phyloP scores from a whole-genome alignment of 768 basidiomycete genomes.

The Lactarius akahatsu region DNA sequence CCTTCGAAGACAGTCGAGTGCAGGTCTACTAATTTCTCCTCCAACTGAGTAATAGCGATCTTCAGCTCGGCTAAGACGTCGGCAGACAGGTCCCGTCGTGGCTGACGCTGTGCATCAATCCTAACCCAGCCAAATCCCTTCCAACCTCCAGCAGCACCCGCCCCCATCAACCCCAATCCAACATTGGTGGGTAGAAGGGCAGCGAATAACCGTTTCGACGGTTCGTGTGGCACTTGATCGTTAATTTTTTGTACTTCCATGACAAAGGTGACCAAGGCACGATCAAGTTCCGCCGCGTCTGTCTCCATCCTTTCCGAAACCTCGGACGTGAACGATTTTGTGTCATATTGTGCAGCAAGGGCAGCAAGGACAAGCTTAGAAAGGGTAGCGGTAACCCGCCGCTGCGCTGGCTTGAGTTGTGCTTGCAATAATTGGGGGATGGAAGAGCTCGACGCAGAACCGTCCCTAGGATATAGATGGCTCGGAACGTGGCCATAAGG shows the following conservation, averaged over 20 bases:
- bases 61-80: constrained; percentile 58
- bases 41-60: constrained; percentile 46
- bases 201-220: constrained; percentile 57
- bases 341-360: constrained; percentile 85
- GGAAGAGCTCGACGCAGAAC: constrained; percentile 8
- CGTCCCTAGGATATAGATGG: constrained; percentile 25
- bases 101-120: constrained; percentile 45
- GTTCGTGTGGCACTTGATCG: constrained; percentile 34
- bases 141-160: constrained; percentile 74
- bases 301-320: constrained; percentile 70
- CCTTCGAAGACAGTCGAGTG: constrained; percentile 30
- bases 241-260: constrained; percentile 65
- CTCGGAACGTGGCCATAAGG: constrained; percentile 60
- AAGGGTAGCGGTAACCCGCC: constrained; percentile 85
- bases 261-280: constrained; percentile 66
- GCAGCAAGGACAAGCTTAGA: constrained; percentile 88
- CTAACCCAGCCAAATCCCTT: constrained; percentile 83
- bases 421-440: constrained; percentile 47
- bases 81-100: constrained; percentile 44
- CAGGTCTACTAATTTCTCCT: constrained; percentile 46
- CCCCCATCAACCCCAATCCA: constrained; percentile 78
- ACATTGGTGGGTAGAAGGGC: constrained; percentile 61
- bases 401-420: constrained; percentile 70
- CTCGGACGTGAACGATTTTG: constrained; percentile 58
- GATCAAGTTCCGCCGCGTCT: constrained; percentile 74